phyloP scores from a whole-genome alignment of 805 yeast genomes.

The Metschnikowia baotianmanensis region DNA sequence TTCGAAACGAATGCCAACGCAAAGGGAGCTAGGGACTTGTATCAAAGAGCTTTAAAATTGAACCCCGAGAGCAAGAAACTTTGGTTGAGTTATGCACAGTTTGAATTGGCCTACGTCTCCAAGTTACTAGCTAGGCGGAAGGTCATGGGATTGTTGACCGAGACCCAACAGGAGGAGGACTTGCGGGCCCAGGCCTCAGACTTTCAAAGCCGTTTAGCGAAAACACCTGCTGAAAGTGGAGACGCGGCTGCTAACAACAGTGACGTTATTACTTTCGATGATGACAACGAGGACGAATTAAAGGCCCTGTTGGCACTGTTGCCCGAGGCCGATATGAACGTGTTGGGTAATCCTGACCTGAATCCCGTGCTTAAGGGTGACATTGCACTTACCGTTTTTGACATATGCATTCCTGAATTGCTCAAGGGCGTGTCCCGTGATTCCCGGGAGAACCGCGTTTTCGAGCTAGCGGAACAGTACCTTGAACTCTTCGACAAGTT shows the following conservation, averaged over 20 bases:
- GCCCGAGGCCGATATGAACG: conserved; percentile 84
- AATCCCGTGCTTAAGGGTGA: conserved; percentile 66
- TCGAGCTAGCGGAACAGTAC: conserved; percentile 40
- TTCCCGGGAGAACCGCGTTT: conserved; percentile 38
- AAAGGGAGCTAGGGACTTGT: conserved; percentile 79
- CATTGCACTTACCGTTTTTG: conserved; percentile 42
- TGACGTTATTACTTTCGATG: conserved; percentile 42
- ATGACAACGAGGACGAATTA: conserved; percentile 44
- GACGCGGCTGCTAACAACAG: conserved; percentile 25
- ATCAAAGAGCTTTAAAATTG: conserved; percentile 82
- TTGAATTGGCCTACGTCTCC: conserved; percentile 83
- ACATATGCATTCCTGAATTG: conserved; percentile 34
- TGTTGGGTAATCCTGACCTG: conserved; percentile 82
- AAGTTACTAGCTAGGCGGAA: conserved; percentile 81
- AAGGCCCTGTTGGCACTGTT: conserved; percentile 64
- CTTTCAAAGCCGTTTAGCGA: conserved; percentile 25
- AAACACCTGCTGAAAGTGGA: conserved; percentile 16
- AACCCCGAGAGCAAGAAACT: conserved; percentile 68
- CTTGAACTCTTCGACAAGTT: conserved; percentile 66
- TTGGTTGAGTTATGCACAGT: conserved; percentile 84
- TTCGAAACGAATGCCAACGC: conserved; percentile 86
- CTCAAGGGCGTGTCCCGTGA: conserved; percentile 25
- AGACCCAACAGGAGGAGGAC: conserved; percentile 60
- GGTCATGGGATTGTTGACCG: conserved; percentile 74
- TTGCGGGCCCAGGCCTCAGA: conserved; percentile 31